Evolutionary conservation across 139 green algal genomes (phyloP).

Genomic region (Chlorella vulgaris): DNA sequence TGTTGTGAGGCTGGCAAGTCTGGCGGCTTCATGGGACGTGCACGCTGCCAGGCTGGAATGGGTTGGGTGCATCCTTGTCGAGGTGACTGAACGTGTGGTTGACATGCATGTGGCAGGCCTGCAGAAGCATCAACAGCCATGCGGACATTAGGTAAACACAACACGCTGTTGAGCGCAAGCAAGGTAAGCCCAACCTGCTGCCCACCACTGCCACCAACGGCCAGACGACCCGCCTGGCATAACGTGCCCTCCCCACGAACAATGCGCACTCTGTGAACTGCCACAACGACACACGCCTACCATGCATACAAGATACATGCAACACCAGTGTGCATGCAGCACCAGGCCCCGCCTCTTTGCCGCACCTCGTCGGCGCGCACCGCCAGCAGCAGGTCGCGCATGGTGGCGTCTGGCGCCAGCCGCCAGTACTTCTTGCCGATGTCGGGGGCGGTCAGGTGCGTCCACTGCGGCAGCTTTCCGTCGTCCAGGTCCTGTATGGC

Average conservation of each 20-base stretch:
- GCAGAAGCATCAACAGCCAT: not conserved
- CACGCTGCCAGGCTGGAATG: slow-evolving; percentile 56
- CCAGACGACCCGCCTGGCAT: no score
- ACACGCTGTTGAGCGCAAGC: not conserved
- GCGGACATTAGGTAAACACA: not conserved
- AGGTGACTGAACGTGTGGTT: slow-evolving; percentile 85
- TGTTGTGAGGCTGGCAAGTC: not conserved
- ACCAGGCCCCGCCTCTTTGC: slow-evolving; percentile 57
- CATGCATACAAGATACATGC: not conserved
- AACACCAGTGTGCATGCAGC: not conserved
- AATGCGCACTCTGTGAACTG: not conserved
- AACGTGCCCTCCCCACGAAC: no score
- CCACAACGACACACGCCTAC: not conserved
- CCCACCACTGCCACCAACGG: no score
- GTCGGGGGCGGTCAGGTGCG: slow-evolving; percentile 52
- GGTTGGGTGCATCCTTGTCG: slow-evolving; percentile 60
- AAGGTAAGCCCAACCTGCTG: not conserved
- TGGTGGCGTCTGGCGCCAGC: slow-evolving; percentile 56
- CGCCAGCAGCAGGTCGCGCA: slow-evolving; percentile 86
- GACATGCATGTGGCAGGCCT: slow-evolving; percentile 81
- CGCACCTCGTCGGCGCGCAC: slow-evolving; percentile 88
- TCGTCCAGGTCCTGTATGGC: slow-evolving; percentile 54
- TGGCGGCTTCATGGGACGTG: slow-evolving; percentile 15
- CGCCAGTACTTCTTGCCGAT: slow-evolving; percentile 68
- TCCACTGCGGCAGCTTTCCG: not conserved